Evolutionary conservation across 179 eudicot species (phyloP).

Genomic region (Gypsophila paniculata): DNA sequence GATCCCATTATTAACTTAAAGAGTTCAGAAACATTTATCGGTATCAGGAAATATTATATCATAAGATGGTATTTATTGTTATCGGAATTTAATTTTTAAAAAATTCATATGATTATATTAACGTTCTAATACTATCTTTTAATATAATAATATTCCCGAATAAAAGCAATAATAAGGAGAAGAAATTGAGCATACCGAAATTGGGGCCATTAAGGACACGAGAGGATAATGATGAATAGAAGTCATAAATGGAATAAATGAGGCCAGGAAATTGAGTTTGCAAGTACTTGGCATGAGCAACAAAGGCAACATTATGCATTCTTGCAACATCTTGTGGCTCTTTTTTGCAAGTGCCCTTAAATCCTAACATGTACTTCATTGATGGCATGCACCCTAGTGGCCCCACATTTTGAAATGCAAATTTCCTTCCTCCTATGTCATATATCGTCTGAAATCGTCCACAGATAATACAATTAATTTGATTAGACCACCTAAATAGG

Average conservation of each 20-base stretch:
- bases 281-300: conserved; percentile 14
- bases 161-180: background rate
- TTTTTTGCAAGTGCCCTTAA: conserved; percentile 29
- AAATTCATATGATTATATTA: too few species aligned
- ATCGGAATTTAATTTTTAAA: too few species aligned
- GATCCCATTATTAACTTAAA: too few species aligned
- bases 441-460: conserved; percentile 31
- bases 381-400: conserved; percentile 49
- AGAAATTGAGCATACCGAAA: conserved; percentile 26
- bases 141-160: too few species aligned
- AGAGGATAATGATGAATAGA: conserved; percentile 25
- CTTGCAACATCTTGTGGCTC: conserved; percentile 34
- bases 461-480: too few species aligned
- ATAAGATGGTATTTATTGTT: too few species aligned
- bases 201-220: conserved; percentile 27
- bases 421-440: conserved; percentile 41
- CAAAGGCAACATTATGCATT: conserved; percentile 35
- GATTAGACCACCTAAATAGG: too few species aligned
- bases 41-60: too few species aligned
- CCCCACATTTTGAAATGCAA: conserved; percentile 47
- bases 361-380: conserved; percentile 30
- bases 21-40: too few species aligned
- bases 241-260: conserved; percentile 37
- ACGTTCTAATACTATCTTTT: too few species aligned
- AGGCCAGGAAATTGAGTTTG: conserved; percentile 30